A percentile compares a stretch with the other conserved stretches of the same genome.
Conservation (phyloP, 768 basidiomycete genomes). For the Ephemerocybe angulata region DNA sequence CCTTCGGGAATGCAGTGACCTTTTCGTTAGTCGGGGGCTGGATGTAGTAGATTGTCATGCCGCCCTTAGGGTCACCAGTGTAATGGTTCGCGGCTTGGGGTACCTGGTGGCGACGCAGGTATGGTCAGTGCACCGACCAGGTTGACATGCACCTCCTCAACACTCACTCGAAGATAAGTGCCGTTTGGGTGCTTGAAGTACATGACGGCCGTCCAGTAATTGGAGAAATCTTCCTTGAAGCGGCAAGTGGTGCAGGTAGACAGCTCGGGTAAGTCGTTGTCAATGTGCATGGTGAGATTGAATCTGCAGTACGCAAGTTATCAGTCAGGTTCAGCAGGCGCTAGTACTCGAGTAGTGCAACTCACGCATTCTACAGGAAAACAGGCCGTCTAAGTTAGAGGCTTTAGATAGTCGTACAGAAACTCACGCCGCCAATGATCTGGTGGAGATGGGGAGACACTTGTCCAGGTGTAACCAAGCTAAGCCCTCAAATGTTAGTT, state of each 20-base stretch:
- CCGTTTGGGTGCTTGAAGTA: constrained; percentile 12
- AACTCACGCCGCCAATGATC: constrained; percentile 13
- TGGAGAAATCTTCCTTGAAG: constrained; percentile 10
- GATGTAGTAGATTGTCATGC: constrained; percentile 11
- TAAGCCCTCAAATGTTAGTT: background rate
- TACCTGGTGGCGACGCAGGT: background rate
- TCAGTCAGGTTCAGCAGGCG: background rate
- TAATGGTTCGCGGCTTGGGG: constrained; percentile 8
- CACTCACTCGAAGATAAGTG: constrained; percentile 4
- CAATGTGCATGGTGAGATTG: constrained; percentile 7
- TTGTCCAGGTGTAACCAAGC: constrained; percentile 13
- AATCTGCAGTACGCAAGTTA: background rate
- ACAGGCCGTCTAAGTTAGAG: no score
- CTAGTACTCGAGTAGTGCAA: background rate
- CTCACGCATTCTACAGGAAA: constrained; percentile 8
- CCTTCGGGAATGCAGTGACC: constrained; percentile 3
- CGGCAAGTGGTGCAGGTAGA: constrained; percentile 10
- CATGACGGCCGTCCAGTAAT: constrained; percentile 12
- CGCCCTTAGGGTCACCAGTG: constrained; percentile 7
- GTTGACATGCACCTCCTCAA: no score
- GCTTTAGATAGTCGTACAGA: background rate
- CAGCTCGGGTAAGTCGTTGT: constrained; percentile 1
- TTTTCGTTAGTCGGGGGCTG: constrained; percentile 7
- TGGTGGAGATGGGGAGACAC: constrained; percentile 15
- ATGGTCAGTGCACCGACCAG: background rate